phyloP scores from a whole-genome alignment of 176 grass and related monocot genomes.

The Eragrostis curvula region DNA sequence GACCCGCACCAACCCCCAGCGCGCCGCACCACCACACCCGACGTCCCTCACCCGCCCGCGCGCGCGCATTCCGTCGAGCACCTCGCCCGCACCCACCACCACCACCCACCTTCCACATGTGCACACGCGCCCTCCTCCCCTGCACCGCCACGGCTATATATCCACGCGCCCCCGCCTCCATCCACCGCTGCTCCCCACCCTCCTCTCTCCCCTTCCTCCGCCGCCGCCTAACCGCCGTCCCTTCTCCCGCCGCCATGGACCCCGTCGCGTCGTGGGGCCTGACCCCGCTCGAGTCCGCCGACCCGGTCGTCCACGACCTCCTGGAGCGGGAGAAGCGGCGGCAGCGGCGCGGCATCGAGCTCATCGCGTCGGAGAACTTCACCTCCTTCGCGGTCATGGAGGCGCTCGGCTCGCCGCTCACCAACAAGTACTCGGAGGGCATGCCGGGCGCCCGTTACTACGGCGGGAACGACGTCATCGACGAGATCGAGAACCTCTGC shows the following conservation, averaged over 20 bases:
- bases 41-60: background rate
- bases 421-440: slow-evolving; percentile 99
- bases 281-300: slow-evolving; percentile 53
- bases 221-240: background rate
- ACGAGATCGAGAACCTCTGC: slow-evolving; percentile 95
- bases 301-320: slow-evolving; percentile 75
- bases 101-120: slow-evolving; percentile 18
- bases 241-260: slow-evolving; percentile 57
- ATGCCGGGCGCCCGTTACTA: slow-evolving; percentile 94
- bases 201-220: background rate
- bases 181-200: background rate
- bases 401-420: slow-evolving; percentile 86
- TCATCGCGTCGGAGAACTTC: slow-evolving; percentile 99
- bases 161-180: slow-evolving; percentile 22
- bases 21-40: background rate
- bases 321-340: slow-evolving; percentile 95
- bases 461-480: slow-evolving; percentile 95
- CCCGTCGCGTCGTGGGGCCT: slow-evolving; percentile 76
- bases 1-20: slow-evolving; percentile 38
- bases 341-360: slow-evolving; percentile 93
- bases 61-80: slow-evolving; percentile 22
- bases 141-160: slow-evolving; percentile 52
- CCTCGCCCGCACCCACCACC: slow-evolving; percentile 6
- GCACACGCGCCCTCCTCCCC: slow-evolving; percentile 25
- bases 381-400: slow-evolving; percentile 98